phyloP scores from a whole-genome alignment of 176 grass and related monocot species.

The Paspalum vaginatum region DNA sequence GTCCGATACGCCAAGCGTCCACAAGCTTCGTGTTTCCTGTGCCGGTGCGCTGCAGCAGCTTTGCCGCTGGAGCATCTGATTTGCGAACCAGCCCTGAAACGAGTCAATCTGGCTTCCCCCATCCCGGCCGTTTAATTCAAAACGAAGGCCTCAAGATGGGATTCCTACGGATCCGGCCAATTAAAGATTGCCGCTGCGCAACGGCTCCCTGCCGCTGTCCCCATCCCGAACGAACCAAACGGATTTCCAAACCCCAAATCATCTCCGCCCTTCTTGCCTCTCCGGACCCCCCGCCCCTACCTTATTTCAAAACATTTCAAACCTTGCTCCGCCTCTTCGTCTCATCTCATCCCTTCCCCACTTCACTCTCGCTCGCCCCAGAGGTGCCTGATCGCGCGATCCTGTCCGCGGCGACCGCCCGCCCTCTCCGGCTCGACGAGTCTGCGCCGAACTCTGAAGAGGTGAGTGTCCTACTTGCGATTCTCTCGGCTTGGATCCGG shows the following conservation, averaged over 20 bases:
- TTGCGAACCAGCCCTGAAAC: background rate
- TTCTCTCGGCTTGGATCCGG: slow-evolving; percentile 37
- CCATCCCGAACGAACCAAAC: background rate
- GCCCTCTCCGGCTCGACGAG: slow-evolving; percentile 8
- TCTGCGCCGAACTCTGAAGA: slow-evolving; percentile 35
- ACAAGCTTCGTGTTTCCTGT: no score
- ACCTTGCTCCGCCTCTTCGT: slow-evolving; percentile 12
- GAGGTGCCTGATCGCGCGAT: background rate
- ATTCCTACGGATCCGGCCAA: background rate
- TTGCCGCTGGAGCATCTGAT: no score
- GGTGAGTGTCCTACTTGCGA: slow-evolving; percentile 20
- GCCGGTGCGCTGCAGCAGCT: no score
- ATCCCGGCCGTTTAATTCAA: slow-evolving; percentile 50
- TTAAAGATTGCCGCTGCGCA: background rate
- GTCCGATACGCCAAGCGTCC: no score
- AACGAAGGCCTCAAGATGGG: slow-evolving; percentile 34
- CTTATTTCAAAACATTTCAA: slow-evolving; percentile 64
- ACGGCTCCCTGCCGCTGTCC: slow-evolving; percentile 45
- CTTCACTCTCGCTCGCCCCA: background rate
- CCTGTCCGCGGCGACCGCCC: background rate
- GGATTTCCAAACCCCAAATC: slow-evolving; percentile 32
- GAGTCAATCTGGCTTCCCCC: background rate
- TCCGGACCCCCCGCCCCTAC: background rate
- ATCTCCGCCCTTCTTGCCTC: slow-evolving; percentile 21
- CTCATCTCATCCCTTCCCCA: background rate